These are phyloP conservation scores for Penicillium chermesinum DNA, from an alignment of 495 filamentous ascomycete genomes.

Conservation along the genomic window DNA sequence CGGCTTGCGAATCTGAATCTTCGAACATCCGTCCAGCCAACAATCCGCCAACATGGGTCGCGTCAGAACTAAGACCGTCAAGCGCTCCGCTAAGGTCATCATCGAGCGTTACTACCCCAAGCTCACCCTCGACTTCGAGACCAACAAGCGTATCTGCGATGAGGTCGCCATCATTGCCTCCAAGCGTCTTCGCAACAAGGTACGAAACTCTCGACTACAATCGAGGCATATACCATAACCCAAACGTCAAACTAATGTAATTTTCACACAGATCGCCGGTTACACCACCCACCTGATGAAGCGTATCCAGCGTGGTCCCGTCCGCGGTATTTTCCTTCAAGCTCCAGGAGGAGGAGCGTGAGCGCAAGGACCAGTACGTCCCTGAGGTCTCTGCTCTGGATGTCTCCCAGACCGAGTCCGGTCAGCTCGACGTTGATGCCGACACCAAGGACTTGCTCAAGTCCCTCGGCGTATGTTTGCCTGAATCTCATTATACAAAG, in stretches of 20 bases:
- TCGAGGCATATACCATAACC: neutral
- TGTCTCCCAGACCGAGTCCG: slow-evolving; percentile 87
- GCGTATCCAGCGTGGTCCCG: slow-evolving; percentile 97
- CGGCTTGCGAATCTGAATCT: slow-evolving; percentile 4
- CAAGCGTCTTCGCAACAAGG: slow-evolving; percentile 98
- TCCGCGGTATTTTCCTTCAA: slow-evolving; percentile 99
- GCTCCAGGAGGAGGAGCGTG: slow-evolving; percentile 99
- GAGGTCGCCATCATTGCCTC: slow-evolving; percentile 99
- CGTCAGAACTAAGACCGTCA: slow-evolving; percentile 97
- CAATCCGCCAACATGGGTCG: slow-evolving; percentile 82
- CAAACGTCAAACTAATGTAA: slow-evolving; percentile 3
- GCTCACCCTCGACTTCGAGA: slow-evolving; percentile 99
- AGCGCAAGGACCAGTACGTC: slow-evolving; percentile 99
- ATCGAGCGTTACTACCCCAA: slow-evolving; percentile 99
- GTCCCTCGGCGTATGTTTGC: slow-evolving; percentile 92
- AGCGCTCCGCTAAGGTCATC: slow-evolving; percentile 99
- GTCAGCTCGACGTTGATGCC: slow-evolving; percentile 87
- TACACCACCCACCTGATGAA: slow-evolving; percentile 93
- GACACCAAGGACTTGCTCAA: slow-evolving; percentile 99
- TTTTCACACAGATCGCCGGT: slow-evolving; percentile 72
- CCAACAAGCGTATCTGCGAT: slow-evolving; percentile 99
- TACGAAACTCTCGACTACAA: slow-evolving; percentile 27
- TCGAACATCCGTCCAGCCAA: slow-evolving; percentile 39
- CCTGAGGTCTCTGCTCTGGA: slow-evolving; percentile 97
- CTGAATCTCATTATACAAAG: too few species aligned